A percentile compares a stretch with the other conserved stretches of the same genome.
phyloP scores from a whole-genome alignment of 345 rosid species.

The Eucalyptus sp. region DNA sequence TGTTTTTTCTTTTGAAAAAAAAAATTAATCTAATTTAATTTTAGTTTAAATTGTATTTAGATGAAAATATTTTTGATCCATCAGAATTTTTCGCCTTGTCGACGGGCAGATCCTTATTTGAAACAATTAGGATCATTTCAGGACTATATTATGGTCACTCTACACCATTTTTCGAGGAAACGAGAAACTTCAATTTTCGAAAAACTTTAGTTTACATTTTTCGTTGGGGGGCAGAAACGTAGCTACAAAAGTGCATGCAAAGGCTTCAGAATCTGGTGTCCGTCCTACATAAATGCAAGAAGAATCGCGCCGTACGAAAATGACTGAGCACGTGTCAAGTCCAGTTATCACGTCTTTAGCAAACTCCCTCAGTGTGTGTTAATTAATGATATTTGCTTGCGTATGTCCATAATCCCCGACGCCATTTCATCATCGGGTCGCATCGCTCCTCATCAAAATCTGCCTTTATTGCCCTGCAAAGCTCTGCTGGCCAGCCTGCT shows the following conservation, averaged over 20 bases:
- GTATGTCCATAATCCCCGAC: neutral
- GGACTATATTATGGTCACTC: too few relatives aligned
- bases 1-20: too few relatives aligned
- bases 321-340: neutral
- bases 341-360: neutral
- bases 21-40: too few relatives aligned
- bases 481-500: neutral
- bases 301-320: neutral
- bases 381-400: neutral
- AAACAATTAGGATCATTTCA: too few relatives aligned
- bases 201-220: too few relatives aligned
- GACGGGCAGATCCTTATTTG: fast-evolving
- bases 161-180: too few relatives aligned
- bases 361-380: neutral
- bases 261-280: neutral
- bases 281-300: neutral
- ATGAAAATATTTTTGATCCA: too few relatives aligned
- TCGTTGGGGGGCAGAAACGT: neutral
- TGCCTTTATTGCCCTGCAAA: neutral
- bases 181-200: too few relatives aligned
- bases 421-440: neutral
- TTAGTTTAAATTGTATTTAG: too few relatives aligned
- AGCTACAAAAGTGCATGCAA: neutral
- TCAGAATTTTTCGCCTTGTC: fast-evolving
- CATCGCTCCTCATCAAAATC: neutral